These are phyloP conservation scores for Perkinsus marinus DNA, from an alignment of 169 alveolate species.

Conservation along the genomic window DNA sequence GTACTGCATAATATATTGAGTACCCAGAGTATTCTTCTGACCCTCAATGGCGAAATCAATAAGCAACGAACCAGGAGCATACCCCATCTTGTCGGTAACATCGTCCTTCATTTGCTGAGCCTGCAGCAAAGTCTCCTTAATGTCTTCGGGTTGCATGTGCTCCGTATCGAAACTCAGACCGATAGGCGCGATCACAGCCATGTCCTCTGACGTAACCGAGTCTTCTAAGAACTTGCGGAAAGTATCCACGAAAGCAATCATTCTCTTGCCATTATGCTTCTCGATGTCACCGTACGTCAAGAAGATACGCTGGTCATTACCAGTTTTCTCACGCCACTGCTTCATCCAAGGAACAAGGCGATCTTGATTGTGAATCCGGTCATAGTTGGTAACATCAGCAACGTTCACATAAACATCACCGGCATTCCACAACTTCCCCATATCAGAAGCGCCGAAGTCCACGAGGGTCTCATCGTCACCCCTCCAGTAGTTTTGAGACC, in stretches of 20 bases:
- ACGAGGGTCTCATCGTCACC: neutral
- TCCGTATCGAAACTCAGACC: neutral
- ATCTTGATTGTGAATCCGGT: neutral
- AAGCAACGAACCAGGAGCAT: neutral
- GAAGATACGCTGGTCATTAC: neutral
- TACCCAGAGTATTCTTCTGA: neutral
- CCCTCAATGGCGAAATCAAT: neutral
- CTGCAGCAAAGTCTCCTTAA: neutral
- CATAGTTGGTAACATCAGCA: neutral
- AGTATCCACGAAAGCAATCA: neutral
- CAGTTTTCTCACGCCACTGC: neutral
- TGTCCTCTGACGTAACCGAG: neutral
- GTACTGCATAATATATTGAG: neutral
- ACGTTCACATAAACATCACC: neutral
- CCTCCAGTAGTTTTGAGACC: neutral
- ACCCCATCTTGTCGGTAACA: neutral
- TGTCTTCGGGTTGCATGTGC: neutral
- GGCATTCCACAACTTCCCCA: neutral
- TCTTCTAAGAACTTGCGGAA: neutral
- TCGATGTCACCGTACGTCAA: neutral
- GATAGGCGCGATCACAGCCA: neutral
- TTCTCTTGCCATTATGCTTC: neutral
- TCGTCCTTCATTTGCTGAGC: neutral
- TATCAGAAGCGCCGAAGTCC: neutral
- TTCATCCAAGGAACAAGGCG: neutral